phyloP scores from a whole-genome alignment of 306 rosid genomes.

The Pueraria montana region DNA sequence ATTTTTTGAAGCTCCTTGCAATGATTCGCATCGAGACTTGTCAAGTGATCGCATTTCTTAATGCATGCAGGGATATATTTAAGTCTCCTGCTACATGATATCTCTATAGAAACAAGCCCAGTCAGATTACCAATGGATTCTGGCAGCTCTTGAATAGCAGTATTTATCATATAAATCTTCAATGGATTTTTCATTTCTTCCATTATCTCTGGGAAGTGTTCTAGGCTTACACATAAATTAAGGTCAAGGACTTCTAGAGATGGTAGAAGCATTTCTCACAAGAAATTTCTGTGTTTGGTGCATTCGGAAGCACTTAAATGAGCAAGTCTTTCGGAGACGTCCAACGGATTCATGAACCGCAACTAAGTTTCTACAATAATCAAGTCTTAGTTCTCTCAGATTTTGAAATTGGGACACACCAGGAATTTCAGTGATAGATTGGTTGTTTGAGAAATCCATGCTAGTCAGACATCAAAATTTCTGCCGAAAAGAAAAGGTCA shows the following conservation, averaged over 20 bases:
- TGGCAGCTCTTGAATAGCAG: slow-evolving; percentile 15
- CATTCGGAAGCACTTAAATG: neutral
- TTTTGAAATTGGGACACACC: neutral
- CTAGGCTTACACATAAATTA: neutral
- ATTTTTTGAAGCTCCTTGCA: neutral
- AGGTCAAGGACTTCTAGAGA: slow-evolving; percentile 21
- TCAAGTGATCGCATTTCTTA: slow-evolving; percentile 17
- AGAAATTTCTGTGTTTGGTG: neutral
- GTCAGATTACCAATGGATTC: slow-evolving; percentile 19
- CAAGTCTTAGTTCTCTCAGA: neutral
- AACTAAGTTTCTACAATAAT: neutral
- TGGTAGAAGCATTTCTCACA: neutral
- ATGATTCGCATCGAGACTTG: neutral
- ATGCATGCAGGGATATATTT: slow-evolving; percentile 31
- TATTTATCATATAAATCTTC: neutral
- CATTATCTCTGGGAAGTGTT: slow-evolving; percentile 20
- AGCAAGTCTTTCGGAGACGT: neutral
- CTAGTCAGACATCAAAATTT: neutral
- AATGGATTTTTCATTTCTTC: slow-evolving; percentile 37
- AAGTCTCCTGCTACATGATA: neutral
- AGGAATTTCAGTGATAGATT: neutral
- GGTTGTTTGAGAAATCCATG: slow-evolving; percentile 7
- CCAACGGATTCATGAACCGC: slow-evolving; percentile 37
- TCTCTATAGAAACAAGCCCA: neutral
- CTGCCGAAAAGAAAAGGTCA: slow-evolving; percentile 2